Evolutionary conservation across 371 early-diverging fungal species (phyloP), one percentile per base, ranked within the genome.

Genomic region (Mucor irregularis): DNA sequence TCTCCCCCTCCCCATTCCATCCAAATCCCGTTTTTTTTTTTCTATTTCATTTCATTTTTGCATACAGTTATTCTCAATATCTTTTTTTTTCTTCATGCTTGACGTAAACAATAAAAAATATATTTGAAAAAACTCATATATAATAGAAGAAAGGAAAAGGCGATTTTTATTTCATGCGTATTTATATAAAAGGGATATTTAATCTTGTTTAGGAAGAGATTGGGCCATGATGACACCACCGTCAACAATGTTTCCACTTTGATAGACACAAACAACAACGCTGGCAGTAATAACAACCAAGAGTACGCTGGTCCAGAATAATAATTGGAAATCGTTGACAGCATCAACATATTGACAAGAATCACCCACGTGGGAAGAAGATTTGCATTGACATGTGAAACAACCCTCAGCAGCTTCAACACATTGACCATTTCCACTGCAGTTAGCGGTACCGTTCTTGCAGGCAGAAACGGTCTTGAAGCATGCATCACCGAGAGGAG

Each of bases 161-260:
- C 21, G 29, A 53, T 30, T 21, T 21, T 17, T 22, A 26, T 25
- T 37, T 26, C 25, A 34, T 34, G 22, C 42, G 28, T 31, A 31
- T 42, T 40, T 19, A 49, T 30, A 49, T 39, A 44, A 34, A 49
- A 30, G n/a, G 22, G 21, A 24, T 9, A 39, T 61, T 68, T 78
- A 78, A 30, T 78, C 78, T 67, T 73, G 73, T 44, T 78, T 78
- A 47, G 78, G 75, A 17, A 69, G 49, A 38, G 69, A 61, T 34
- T 66, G 68, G 10, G 65, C 63, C 58, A 69, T 61, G 33, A 73
- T 63, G 60, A 74, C 62, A 49, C 69, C 71, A 33, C 66, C 66
- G 42, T 63, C 68, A 14, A 50, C 59, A n/a, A 62, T 50, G 35
- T 58, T 48, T 28, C 78, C 75, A 33, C 66, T 67, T 42, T 73